Base-by-base conservation (phyloP, 257 asterid species). In the Ocimum tenuiflorum region DNA sequence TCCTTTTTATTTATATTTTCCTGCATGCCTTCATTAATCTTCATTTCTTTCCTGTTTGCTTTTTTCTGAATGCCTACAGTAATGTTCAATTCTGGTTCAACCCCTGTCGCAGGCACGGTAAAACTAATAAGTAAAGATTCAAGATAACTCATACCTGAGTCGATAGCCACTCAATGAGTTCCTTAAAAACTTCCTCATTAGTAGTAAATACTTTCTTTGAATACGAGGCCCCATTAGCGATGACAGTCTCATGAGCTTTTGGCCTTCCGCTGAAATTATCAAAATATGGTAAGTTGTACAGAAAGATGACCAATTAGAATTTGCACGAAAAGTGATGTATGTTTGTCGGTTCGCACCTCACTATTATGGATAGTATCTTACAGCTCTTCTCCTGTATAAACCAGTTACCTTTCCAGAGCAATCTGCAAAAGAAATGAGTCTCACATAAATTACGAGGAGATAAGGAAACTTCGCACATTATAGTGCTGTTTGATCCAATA, bases 371-470 rank as follows among this genome's bases (percentile, higher is more conserved):
- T 46, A 91, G 92, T 77, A 88, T 82, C 82, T 84, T 88, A 63
- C 89, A 86, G 80, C 96, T 88, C 83, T 88, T 86, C 79, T 87
- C 96, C 78, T 90, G 92, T 54, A 85, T 71, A 77, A 87, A 90
- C 97, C 97, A 90, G 77, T 82, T 90, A 72, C 96, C 95, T 78
- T 82, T 84, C 87, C 78, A 78, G 52, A 90, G 83, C 81, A 85
- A 77, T 76, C 97, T 89, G 86, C 78, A 77, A 72, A 59, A 33
- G 65, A 60, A 63, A 60, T 68, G 50, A 18, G 50, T 51, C 23
- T 7, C 11, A 24, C 53, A 64, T 61, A 42, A 61, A 60, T 17
- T 67, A 70, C 59, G 42, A 71, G 62, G 67, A 58, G 39, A 61
- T 47, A 50, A 64, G 45, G 61, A 20, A 31, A 20, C 7, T 55